phyloP scores from a whole-genome alignment of 805 yeast species.

The Pichia sporocuriosa region DNA sequence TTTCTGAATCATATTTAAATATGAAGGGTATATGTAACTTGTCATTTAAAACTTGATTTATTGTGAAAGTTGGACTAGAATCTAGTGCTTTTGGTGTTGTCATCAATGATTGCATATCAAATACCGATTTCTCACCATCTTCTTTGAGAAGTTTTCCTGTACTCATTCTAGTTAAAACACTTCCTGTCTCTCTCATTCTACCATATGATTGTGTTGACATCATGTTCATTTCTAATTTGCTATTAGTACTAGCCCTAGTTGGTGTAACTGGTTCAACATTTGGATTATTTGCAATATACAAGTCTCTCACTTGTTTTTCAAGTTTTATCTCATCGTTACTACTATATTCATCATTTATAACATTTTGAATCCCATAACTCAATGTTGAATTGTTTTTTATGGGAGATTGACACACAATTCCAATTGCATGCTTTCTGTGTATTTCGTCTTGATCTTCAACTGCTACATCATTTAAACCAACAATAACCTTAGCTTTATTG shows the following conservation, averaged over 20 bases:
- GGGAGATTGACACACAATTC: slow-evolving; percentile 15
- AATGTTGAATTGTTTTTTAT: not conserved
- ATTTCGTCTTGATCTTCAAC: slow-evolving; percentile 5
- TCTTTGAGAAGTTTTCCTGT: slow-evolving; percentile 11
- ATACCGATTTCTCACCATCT: slow-evolving; percentile 19
- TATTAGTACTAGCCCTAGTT: not conserved
- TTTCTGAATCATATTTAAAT: slow-evolving; percentile 58
- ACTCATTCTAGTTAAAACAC: slow-evolving; percentile 9
- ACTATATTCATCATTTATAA: slow-evolving; percentile 16
- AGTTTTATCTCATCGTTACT: slow-evolving; percentile 27
- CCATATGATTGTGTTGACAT: slow-evolving; percentile 8
- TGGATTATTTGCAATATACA: slow-evolving; percentile 25
- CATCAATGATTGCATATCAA: slow-evolving; percentile 25
- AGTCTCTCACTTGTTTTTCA: slow-evolving; percentile 29
- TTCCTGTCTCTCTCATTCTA: slow-evolving; percentile 6
- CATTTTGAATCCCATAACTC: not conserved
- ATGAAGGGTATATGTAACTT: slow-evolving; percentile 76
- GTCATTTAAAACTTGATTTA: slow-evolving; percentile 36
- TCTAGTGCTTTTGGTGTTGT: slow-evolving; percentile 24
- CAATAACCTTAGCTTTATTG: slow-evolving; percentile 14
- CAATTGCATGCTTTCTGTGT: slow-evolving; percentile 16
- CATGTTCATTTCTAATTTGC: slow-evolving; percentile 13
- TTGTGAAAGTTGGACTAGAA: slow-evolving; percentile 17
- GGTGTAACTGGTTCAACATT: not conserved
- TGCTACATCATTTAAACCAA: slow-evolving; percentile 23